Evolutionary conservation across 441 rosid species (phyloP), one percentile per base, ranked within the genome.

Genomic region (Mallotus repandus): DNA sequence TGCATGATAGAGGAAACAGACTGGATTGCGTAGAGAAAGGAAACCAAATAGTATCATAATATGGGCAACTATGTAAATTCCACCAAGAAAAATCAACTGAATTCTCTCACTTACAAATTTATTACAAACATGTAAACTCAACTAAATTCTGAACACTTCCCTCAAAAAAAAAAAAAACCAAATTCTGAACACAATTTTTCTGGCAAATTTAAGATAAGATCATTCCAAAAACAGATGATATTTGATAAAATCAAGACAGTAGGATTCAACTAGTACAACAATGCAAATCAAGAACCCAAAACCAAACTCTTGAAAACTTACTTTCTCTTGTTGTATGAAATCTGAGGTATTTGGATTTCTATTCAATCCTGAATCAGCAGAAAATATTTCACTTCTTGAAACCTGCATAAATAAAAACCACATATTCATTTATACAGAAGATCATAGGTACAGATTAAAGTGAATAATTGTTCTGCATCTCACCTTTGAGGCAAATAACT

Each of bases 401-500:
- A 70, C 81, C 91, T 88, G 69, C 76, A 74, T 66, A 55, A 83
- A 60, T 59, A 73, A 78, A 53, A 58, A 73, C 21, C 58, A n/a
- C 59, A 18, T 19, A 55, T 62, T 32, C 63, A 65, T 55, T 70
- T 68, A 29, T 49, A 66, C 45, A 18, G 46, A 46, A 49, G 56
- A 73, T 50, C 29, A 72, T 66, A 57, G 62, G 41, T 52, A 60
- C 72, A 54, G 63, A 65, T 61, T 9, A 5, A 43, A 71, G 65
- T 25, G 41, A 79, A 29, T 22, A n/a, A 70, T 70, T 69, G 45
- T 73, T 60, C 71, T 22, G 77, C 67, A 70, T 61, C 70, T 70
- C 74, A 93, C 96, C 89, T 83, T 89, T 22, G 87, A 81, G 58
- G 86, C 70, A 77, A 79, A 85, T 55, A 78, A 77, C 71, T 85